Conservation (phyloP, 345 rosid species). For the Geranium brycei region DNA sequence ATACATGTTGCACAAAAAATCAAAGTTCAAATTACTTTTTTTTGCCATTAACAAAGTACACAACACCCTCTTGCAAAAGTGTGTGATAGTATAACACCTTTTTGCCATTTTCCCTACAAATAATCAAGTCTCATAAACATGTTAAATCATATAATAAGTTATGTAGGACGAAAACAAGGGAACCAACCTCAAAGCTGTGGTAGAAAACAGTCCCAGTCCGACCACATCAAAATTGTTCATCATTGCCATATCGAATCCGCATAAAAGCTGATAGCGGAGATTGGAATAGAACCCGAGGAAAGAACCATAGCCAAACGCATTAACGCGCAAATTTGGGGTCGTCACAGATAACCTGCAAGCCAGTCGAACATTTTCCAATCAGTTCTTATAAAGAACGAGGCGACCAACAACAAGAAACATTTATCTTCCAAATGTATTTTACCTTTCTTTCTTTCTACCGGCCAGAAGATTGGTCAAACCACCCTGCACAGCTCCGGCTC, state of each 20-base stretch:
- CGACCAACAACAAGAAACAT: not conserved
- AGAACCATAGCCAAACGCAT: slow-evolving; percentile 78
- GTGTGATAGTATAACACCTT: too few relatives aligned
- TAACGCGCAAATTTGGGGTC: slow-evolving; percentile 49
- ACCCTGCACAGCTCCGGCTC: slow-evolving; percentile 77
- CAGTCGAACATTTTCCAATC: slow-evolving; percentile 3
- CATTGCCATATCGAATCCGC: slow-evolving; percentile 66
- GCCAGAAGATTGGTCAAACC: slow-evolving; percentile 58
- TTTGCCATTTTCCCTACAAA: too few relatives aligned
- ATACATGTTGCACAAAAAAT: too few relatives aligned
- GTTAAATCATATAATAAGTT: too few relatives aligned
- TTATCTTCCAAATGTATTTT: slow-evolving; percentile 6
- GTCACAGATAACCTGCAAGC: slow-evolving; percentile 64
- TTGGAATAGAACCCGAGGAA: slow-evolving; percentile 83
- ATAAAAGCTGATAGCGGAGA: slow-evolving; percentile 69
- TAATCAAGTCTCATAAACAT: too few relatives aligned
- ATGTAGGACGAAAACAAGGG: not conserved
- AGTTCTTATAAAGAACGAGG: slow-evolving; percentile 1
- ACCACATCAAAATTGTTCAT: slow-evolving; percentile 81
- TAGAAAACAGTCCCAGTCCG: slow-evolving; percentile 70
- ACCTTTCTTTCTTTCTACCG: slow-evolving; percentile 67
- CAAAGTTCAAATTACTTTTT: too few relatives aligned
- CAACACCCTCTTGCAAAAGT: too few relatives aligned
- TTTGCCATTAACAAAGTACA: too few relatives aligned
- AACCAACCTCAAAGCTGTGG: slow-evolving; percentile 72